These are phyloP conservation scores for Dissoconium aciculare DNA, from an alignment of 2,329 filamentous ascomycete species.

Conservation along the genomic window DNA sequence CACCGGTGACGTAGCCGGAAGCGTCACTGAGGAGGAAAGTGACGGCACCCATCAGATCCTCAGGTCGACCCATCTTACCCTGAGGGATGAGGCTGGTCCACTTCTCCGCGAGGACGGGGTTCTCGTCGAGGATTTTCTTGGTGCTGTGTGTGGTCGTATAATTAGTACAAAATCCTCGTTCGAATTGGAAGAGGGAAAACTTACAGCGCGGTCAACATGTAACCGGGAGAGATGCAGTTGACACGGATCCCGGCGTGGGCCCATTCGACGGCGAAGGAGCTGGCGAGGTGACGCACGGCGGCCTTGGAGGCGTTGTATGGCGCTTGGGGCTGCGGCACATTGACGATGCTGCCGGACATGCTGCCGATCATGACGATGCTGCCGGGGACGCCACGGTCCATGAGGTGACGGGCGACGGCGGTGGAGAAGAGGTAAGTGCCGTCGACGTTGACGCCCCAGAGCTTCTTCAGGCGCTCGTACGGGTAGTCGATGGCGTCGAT, in stretches of 20 bases:
- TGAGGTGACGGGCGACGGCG: conserved; percentile 72
- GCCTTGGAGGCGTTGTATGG: conserved; percentile 92
- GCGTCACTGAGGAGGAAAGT: conserved; percentile 75
- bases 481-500: conserved; percentile 85
- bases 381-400: conserved; percentile 62
- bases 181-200: conserved; percentile 21
- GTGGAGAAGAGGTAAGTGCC: conserved; percentile 84
- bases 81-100: conserved; percentile 88
- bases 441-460: conserved; percentile 88
- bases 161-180: no score
- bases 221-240: conserved; percentile 89
- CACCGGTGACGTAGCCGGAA: conserved; percentile 51
- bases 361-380: conserved; percentile 92
- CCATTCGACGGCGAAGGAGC: conserved; percentile 88
- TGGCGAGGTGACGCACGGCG: conserved; percentile 73
- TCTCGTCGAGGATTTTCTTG: conserved; percentile 85
- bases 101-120: conserved; percentile 73
- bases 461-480: conserved; percentile 76
- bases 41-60: conserved; percentile 87
- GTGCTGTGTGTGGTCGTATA: conserved; percentile 51
- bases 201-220: conserved; percentile 90
- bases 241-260: conserved; percentile 74
- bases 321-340: conserved; percentile 83
- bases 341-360: conserved; percentile 90
- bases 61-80: conserved; percentile 82